Evolutionary conservation across 2,329 filamentous ascomycete genomes (phyloP), one percentile per base, ranked within the genome.

Genomic region (Exophiala alcalophila): DNA sequence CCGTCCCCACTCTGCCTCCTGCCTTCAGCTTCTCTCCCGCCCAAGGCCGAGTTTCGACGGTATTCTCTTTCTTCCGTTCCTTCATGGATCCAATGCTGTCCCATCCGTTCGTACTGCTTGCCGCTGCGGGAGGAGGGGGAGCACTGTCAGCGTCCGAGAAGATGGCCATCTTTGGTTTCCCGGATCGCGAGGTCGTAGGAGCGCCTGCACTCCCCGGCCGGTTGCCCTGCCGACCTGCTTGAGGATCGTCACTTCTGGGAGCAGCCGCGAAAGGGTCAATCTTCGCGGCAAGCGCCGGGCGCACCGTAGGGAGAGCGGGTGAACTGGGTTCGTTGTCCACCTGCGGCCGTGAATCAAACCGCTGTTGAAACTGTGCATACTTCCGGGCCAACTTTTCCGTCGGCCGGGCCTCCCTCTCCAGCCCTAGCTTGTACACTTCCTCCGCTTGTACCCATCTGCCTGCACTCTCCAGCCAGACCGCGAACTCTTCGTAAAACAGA

Each of bases 401-500:
- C 2, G 92, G 92, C 25, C 86, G 77, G 3, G 92, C 92, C 57
- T 94, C 89, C 28, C 82, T 81, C 63, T 96, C 86, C 40, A 98
- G 84, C 2, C 92, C 92, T 53, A 95, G 72, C 56, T 83, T 82
- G 63, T 94, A 97, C 1, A 98, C 86, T 64, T 98, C 92, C 57
- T 95, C 89, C 1, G 92, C 91, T 64, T 98, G 92, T 15, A 74
- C 77, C 85, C 88, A 96, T 52, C 91, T 76, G 10, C 81, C 85
- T 5, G 83, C 85, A 24, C 80, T 74, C 68, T 98, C 92, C 5
- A 98, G 72, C 87, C 90, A 97, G 1, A 81, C 84, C 1, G 92
- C 90, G 61, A 94, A 98, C 60, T 97, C 92, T 63, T 98, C 92
- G 65, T 98, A 98, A 65, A 89, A 98, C 3, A 97, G 71, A 2